Evolutionary conservation across 2,329 filamentous ascomycete species (phyloP).

Genomic region (Trichoderma koningiopsis): DNA sequence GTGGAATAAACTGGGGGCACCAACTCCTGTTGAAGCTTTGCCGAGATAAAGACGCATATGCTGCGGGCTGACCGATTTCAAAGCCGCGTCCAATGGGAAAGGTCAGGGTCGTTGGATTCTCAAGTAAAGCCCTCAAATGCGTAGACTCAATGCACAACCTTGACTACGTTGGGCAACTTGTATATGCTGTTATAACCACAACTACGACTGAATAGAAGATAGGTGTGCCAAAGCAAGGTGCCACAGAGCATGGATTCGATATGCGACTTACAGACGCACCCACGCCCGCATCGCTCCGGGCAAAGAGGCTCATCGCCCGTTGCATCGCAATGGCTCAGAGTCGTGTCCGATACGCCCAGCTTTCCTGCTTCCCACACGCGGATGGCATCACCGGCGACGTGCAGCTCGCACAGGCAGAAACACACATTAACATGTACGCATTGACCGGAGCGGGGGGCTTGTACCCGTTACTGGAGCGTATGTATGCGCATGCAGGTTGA

Average conservation of each 20-base stretch:
- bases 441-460: too few species aligned
- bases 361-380: neutral
- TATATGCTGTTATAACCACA: neutral
- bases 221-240: neutral
- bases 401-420: neutral
- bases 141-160: neutral
- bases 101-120: neutral
- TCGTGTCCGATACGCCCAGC: conserved; percentile 6
- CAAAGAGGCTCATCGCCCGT: neutral
- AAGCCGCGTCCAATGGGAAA: neutral
- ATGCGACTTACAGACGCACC: neutral
- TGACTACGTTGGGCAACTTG: neutral
- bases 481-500: neutral
- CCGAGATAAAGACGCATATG: neutral
- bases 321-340: neutral
- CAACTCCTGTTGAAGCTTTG: neutral
- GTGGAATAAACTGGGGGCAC: neutral
- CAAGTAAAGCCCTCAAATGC: neutral
- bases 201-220: neutral
- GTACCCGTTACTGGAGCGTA: too few species aligned
- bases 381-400: neutral
- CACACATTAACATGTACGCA: too few species aligned
- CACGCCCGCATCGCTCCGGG: conserved; percentile 5
- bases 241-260: neutral
- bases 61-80: neutral